phyloP scores from a whole-genome alignment of 805 yeast genomes.

The Kregervanrija fluxuum region DNA sequence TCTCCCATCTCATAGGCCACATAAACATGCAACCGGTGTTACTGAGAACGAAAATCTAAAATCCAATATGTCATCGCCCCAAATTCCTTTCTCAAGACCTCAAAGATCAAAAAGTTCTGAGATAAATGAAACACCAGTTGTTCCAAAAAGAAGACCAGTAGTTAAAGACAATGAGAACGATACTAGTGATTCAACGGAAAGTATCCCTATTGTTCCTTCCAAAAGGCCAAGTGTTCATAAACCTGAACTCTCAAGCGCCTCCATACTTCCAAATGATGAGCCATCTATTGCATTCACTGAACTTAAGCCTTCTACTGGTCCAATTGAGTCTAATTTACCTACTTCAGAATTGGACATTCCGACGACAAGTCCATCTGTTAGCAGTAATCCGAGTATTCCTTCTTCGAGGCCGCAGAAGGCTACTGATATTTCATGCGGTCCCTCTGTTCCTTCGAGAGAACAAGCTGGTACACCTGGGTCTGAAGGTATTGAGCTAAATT shows the following conservation, averaged over 20 bases:
- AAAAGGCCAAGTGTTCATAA: slow-evolving; percentile 3
- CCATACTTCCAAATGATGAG: too few species aligned
- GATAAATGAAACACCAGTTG: slow-evolving; percentile 4
- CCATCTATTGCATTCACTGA: neutral
- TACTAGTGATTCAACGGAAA: neutral
- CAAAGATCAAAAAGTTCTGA: neutral
- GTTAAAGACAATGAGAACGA: neutral
- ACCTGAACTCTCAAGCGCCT: too few species aligned
- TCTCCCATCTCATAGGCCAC: neutral
- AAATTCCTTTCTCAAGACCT: slow-evolving; percentile 2
- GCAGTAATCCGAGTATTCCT: neutral
- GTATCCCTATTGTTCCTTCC: slow-evolving; percentile 3
- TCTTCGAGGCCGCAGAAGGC: neutral
- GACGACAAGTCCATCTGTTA: too few species aligned
- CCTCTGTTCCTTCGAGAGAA: too few species aligned
- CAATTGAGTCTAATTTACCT: neutral
- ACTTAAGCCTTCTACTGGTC: neutral
- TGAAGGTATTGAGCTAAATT: too few species aligned
- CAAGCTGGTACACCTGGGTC: too few species aligned
- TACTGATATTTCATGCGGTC: too few species aligned
- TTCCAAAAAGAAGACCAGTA: slow-evolving; percentile 14
- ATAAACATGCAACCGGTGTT: neutral
- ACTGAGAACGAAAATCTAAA: slow-evolving; percentile 6
- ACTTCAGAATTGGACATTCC: neutral
- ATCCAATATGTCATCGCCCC: neutral